Percentiles rank a stretch among this genome's conserved stretches.
phyloP scores from a whole-genome alignment of 441 rosid genomes.

The Pelargonium fulgidum region DNA sequence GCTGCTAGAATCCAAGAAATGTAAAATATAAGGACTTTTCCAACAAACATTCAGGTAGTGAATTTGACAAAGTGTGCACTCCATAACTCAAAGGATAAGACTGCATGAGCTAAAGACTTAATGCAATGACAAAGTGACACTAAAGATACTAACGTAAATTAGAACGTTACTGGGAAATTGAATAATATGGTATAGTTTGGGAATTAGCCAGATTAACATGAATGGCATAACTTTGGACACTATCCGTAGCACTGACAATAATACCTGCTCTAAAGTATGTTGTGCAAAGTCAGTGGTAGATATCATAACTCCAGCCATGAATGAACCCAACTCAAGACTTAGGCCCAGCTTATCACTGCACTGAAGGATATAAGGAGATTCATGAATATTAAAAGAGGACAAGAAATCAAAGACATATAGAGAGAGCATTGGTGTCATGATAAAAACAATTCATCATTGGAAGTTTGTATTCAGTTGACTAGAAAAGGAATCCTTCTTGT shows the following conservation, averaged over 20 bases:
- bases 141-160: no score
- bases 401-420: neutral
- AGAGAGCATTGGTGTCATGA: neutral
- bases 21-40: neutral
- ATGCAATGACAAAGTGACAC: no score
- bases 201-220: neutral
- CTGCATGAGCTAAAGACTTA: no score
- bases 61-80: no score
- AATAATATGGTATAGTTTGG: no score
- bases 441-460: neutral
- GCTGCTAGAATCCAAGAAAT: neutral
- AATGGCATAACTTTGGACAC: neutral
- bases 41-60: neutral
- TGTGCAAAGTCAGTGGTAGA: slow-evolving; percentile 90
- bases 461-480: neutral
- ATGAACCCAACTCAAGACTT: slow-evolving; percentile 97
- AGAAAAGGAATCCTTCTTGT: neutral
- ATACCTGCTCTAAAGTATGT: slow-evolving; percentile 96
- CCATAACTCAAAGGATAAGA: no score
- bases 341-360: slow-evolving; percentile 99
- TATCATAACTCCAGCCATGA: slow-evolving; percentile 96
- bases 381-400: slow-evolving; percentile 16
- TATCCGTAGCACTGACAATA: slow-evolving; percentile 6
- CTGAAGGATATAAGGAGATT: slow-evolving; percentile 46
- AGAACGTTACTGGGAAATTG: no score